Evolutionary conservation across 257 asterid species (phyloP), one percentile per base, ranked within the genome.

Genomic region (Mitragyna speciosa): DNA sequence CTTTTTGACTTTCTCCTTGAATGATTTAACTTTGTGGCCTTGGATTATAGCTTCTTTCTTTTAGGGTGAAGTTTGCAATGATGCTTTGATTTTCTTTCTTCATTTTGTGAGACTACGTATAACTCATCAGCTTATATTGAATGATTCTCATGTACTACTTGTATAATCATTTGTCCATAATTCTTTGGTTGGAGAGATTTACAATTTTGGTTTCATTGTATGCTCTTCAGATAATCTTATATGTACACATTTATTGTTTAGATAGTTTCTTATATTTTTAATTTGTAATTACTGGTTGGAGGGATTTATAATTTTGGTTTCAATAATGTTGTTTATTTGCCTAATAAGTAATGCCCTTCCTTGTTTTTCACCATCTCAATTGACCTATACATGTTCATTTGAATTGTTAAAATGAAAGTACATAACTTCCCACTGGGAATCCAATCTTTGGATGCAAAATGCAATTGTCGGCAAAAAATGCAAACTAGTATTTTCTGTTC

Each of bases 1-100:
- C 5, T 30, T 48, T 20, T 0, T 48, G 16, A 14, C 7, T 8
- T 28, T 26, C 7, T 19, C 28, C 28, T 11, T 28, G 14, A 28
- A 6, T 30, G 22, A 24, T 56, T 76, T 39, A 36, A 33, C 65
- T 56, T 5, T 56, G 72, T 54, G 47, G 71, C 54, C 28, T 52
- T 67, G 71, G 74, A 36, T 49, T 47, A 75, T 19, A 10, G 28
- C n/a, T 41, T 10, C 14, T 36, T 58, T 33, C 24, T 22, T 56
- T 36, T 61, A 52, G 70, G 67, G 45, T n/a, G 17, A 28, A 71
- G 36, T 16, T 28, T 41, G 33, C 28, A 56, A 8, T 51, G 70
- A 77, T 81, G 69, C 66, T 28, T 69, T 76, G 68, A 54, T 48
- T 36, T 76, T 17, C 30, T 76, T 71, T 72, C 78, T 51, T 72